Evolutionary conservation across 306 rosid genomes (phyloP), one percentile per base, ranked within the genome.

Genomic region (Ormosia emarginata): DNA sequence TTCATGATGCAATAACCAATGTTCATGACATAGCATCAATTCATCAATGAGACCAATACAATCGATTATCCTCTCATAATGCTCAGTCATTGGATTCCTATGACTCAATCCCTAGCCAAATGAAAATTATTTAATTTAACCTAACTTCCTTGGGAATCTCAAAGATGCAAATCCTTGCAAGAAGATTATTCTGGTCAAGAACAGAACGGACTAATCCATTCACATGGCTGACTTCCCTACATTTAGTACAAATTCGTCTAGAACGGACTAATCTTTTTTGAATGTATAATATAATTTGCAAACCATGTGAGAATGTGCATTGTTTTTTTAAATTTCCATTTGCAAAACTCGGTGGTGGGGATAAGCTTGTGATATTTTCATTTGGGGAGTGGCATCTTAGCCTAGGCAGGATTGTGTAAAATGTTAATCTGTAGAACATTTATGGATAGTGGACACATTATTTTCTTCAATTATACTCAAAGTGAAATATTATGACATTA

Each of bases 391-490:
- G 80, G 62, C 3, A 33, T 61, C 14, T 33, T 33, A 14, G 63
- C 79, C 43, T 67, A n/a, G 61, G 1, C 40, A 10, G 29, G 14
- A 37, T 49, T 7, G 57, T 47, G 11, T 50, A 15, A 37, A 69
- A 44, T 69, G 24, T 44, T 47, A 34, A 7, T 5, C 6, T 39
- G 50, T 36, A 70, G 10, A 44, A 40, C 62, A 69, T 41, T 36
- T 41, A 40, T 63, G 39, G 56, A 33, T 8, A 11, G 44, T 41
- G 79, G 53, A 75, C 86, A 86, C 81, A 83, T 88, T 78, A 81
- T 84, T 83, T 85, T 59, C 91, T 88, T 86, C 56, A 64, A 55
- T 52, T 46, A 13, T 52, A 88, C 91, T 83, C 82, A 74, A 77
- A 81, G 84, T 44, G 34, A 70, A 39, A 58, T 65, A 36, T 83